Conservation (phyloP, 371 early-diverging fungal species). For the Apophysomyces sp. region DNA sequence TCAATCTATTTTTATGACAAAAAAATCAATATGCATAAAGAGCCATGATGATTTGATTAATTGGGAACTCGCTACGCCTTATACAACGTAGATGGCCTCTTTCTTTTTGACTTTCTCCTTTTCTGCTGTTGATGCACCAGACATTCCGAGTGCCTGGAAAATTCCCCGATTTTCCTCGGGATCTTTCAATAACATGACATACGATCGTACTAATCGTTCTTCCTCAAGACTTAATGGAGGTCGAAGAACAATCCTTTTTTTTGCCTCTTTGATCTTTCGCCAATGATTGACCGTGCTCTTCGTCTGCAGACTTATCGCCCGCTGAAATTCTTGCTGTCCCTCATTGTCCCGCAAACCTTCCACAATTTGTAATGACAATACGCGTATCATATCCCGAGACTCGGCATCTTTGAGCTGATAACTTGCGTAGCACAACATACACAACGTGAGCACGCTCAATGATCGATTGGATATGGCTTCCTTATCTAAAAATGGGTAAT, state of each 20-base stretch:
- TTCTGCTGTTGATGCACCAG: background rate
- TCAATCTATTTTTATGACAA: background rate
- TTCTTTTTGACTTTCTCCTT: background rate
- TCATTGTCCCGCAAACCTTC: constrained; percentile 11
- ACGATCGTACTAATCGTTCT: background rate
- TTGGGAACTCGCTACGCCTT: too few relatives aligned
- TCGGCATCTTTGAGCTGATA: background rate
- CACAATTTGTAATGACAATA: constrained; percentile 15
- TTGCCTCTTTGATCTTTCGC: constrained; percentile 8
- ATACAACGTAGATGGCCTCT: constrained; percentile 8
- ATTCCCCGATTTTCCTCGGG: constrained; percentile 1
- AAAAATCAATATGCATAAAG: background rate
- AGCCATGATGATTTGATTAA: too few relatives aligned
- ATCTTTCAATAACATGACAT: background rate
- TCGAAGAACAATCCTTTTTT: constrained; percentile 8
- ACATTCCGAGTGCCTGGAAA: constrained; percentile 3
- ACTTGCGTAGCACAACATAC: constrained; percentile 11
- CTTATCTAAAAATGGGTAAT: constrained; percentile 11
- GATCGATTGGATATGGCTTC: constrained; percentile 3
- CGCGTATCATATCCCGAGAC: constrained; percentile 10
- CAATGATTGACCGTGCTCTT: constrained; percentile 6
- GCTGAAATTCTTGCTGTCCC: constrained; percentile 2
- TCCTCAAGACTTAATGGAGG: constrained; percentile 5
- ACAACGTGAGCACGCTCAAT: constrained; percentile 10
- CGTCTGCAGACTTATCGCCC: background rate